Base-by-base conservation (phyloP, 2,329 filamentous ascomycete species). In the Fusarium bulbicola region DNA sequence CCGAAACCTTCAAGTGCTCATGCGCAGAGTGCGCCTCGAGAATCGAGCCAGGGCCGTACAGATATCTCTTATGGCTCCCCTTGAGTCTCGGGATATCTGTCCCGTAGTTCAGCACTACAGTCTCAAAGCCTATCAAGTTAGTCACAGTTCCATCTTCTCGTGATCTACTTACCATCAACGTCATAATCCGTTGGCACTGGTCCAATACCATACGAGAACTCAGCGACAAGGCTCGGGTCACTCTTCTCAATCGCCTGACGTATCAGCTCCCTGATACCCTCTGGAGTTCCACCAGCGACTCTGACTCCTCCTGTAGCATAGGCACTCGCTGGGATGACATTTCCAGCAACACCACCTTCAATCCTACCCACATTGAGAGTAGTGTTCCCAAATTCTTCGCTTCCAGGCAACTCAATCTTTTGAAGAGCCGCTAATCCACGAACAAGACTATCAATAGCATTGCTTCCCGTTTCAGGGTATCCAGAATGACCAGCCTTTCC, bases 401-500 rank as follows among this genome's bases (percentile, higher is more conserved):
- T 67, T 2, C 46, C 40, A 6, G 64, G 64, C 0, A 52, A 5
- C 5, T 36, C 9, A 2, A 50, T n/a, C 21, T 28, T 24, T 3
- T 67, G 46, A 1, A 67, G 40, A 15, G 52, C 40, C 0, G 56
- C 28, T 2, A 67, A 14, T 1, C 64, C 64, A 26, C 40, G 30
- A 24, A 61, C 53, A 11, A 67, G 53, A 7, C 63, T 67, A 6
- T 67, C 64, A 14, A 67, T 67, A 1, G 64, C 64, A 30, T 67
- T 67, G 1, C 28, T 61, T 1, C 64, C 64, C 0, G 64, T 67
- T 15, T 67, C 63, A 3, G 64, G 64, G 3, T 67, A 67, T 3
- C 46, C 64, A 9, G 64, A 67, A 26, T 61, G 46, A 4, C 64
- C 64, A 5, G 46, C 63, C 7, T 61, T 67, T 21, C 63, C 64